Evolutionary conservation across 176 grass and related monocot species (phyloP).

Genomic region (Avena eriantha): DNA sequence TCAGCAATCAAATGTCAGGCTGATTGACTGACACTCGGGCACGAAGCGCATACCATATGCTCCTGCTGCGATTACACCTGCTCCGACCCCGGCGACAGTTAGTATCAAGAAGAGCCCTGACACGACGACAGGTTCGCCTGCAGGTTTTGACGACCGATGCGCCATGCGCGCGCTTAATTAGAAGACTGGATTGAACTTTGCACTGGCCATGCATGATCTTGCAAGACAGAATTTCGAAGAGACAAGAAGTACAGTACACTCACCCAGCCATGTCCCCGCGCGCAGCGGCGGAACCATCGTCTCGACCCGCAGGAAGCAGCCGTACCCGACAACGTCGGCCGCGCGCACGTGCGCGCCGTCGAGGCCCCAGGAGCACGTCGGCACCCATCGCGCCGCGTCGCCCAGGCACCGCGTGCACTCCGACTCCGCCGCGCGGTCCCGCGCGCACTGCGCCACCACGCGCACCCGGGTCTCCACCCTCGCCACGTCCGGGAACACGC

Average conservation of each 20-base stretch:
- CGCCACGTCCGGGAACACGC: not conserved
- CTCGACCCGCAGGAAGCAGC: conserved; percentile 5
- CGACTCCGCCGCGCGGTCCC: not conserved
- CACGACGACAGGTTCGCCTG: not conserved
- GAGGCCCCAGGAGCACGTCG: not conserved
- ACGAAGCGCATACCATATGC: not conserved
- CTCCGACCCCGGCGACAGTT: not conserved
- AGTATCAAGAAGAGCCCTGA: fast-evolving
- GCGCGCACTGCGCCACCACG: not conserved
- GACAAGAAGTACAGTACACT: no score
- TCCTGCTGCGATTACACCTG: no score
- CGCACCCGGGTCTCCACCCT: not conserved
- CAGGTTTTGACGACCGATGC: not conserved
- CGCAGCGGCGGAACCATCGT: not conserved
- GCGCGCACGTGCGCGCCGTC: not conserved
- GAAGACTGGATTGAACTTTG: no score
- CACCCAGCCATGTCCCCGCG: not conserved
- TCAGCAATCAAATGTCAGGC: not conserved
- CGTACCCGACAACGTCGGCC: not conserved
- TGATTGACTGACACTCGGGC: not conserved
- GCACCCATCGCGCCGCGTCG: not conserved
- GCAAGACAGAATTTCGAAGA: not conserved
- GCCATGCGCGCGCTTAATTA: no score
- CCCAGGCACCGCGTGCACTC: not conserved
- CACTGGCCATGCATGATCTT: not conserved